Base-by-base conservation (phyloP, 768 basidiomycete genomes). In the Tylopilus rubrobrunneus region DNA sequence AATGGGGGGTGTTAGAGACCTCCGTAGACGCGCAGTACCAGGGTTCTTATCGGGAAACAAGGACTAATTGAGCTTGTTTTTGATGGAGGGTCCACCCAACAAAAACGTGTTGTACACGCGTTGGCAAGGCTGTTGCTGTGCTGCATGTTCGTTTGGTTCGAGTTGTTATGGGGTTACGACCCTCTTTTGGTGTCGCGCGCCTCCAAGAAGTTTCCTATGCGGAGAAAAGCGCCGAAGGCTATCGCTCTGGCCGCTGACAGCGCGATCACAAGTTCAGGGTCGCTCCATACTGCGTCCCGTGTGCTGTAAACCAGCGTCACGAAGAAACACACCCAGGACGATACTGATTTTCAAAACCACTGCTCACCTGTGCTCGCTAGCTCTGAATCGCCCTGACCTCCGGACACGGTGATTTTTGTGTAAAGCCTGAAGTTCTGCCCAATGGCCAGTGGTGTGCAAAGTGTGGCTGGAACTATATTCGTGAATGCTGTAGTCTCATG, bases 91-190 rank as follows among this genome's bases (percentile, higher is more conserved):
- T 71, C 67, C 68, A 67, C 66, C 65, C 64, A 66, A 69, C 12
- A 61, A 67, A 67, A 69, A 71, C 68, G 68, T 69, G 68, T 70
- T 62, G 45, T 52, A 58, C 68, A 69, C 64, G 68, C 66, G 68
- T 51, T 56, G 58, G 40, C 55, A 57, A 63, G 69, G 69, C 67
- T 69, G 68, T 69, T 68, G 50, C 66, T 51, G 55, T 42, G 60
- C 56, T 64, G 59, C 59, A 51, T 48, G 45, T 53, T 31, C 44
- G 50, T 62, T 48, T 56, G 50, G 52, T 41, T 49, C 51, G 53
- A 68, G 45, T 57, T 58, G 61, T 57, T 67, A 63, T 48, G 58
- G 53, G 47, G 52, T 58, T 33, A 29, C 47, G 9, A 37, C 19
- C 58, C 51, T 58, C 55, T 65, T 67, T 59, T 59, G 58, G 44